A percentile compares a stretch with the other conserved stretches of the same genome.
Conservation (phyloP, 1,284 basidiomycete genomes). For the Ceratobasidium papillatum region DNA sequence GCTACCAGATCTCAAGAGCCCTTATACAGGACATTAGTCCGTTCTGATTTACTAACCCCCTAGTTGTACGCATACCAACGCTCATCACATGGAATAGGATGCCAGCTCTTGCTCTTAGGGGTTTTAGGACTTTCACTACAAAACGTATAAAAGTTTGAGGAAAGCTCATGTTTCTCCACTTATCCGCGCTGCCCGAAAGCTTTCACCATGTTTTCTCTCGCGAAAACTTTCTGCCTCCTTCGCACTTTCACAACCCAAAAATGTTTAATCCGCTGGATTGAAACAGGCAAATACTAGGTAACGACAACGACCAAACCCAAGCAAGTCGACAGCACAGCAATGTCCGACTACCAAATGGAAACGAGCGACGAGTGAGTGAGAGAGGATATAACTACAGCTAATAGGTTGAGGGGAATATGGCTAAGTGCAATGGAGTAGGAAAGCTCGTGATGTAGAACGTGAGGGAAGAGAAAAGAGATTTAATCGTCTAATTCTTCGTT, state of each 20-base stretch:
- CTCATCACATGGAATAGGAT: too few species aligned
- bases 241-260: background rate
- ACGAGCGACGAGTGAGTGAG: conserved; percentile 16
- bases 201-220: too few species aligned
- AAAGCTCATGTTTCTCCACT: too few species aligned
- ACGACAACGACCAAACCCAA: conserved; percentile 1
- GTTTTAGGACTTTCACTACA: too few species aligned
- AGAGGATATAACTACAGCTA: conserved; percentile 33
- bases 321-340: conserved; percentile 12
- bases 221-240: background rate
- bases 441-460: conserved; percentile 11
- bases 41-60: too few species aligned
- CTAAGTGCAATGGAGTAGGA: background rate
- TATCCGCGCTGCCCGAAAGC: too few species aligned
- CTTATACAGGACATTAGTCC: too few species aligned
- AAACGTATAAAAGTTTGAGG: too few species aligned
- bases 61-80: too few species aligned
- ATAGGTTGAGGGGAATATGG: background rate
- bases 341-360: conserved; percentile 8
- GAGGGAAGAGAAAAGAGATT: background rate
- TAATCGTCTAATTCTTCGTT: conserved; percentile 39
- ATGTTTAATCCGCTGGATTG: conserved; percentile 1
- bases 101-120: too few species aligned
- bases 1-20: too few species aligned
- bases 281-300: conserved; percentile 2